Evolutionary conservation across 2,329 filamentous ascomycete species (phyloP).

Genomic region (Phymatotrichopsis omnivora): DNA sequence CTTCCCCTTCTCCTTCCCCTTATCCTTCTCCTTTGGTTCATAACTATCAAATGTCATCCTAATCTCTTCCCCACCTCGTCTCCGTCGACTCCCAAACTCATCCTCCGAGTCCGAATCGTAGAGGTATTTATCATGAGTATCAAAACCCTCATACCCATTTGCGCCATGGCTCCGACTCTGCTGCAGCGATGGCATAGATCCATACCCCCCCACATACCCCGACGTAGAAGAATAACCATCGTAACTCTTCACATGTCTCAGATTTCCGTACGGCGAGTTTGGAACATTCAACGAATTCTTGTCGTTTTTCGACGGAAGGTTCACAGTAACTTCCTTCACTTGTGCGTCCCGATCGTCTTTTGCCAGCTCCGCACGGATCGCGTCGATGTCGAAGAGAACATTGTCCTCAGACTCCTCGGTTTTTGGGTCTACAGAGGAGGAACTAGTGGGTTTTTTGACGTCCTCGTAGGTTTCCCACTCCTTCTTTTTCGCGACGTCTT

Average conservation of each 20-base stretch:
- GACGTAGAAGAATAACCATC: slow-evolving; percentile 15
- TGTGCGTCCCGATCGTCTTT: slow-evolving; percentile 37
- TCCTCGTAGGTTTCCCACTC: slow-evolving; percentile 45
- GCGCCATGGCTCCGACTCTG: background rate
- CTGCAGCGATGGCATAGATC: slow-evolving; percentile 7
- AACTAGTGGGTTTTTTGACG: slow-evolving; percentile 13
- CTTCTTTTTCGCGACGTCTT: slow-evolving; percentile 52
- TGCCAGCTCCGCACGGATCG: slow-evolving; percentile 76
- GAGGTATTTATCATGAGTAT: slow-evolving; percentile 18
- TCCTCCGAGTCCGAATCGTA: slow-evolving; percentile 37
- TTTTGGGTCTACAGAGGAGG: slow-evolving; percentile 23
- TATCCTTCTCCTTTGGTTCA: background rate
- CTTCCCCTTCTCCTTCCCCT: slow-evolving; percentile 9
- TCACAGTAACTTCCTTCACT: slow-evolving; percentile 58
- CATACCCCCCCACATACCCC: slow-evolving; percentile 7
- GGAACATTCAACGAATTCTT: slow-evolving; percentile 20
- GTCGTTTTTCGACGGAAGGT: slow-evolving; percentile 33
- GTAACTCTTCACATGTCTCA: slow-evolving; percentile 22
- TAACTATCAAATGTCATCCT: slow-evolving; percentile 58
- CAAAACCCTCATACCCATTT: slow-evolving; percentile 9
- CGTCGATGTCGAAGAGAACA: slow-evolving; percentile 90
- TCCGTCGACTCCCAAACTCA: slow-evolving; percentile 33
- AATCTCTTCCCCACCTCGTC: slow-evolving; percentile 34
- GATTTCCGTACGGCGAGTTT: slow-evolving; percentile 1
- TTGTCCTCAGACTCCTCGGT: slow-evolving; percentile 30